These are phyloP conservation scores for Beta vulgaris DNA, from an alignment of 148 eudicot genomes.

Conservation along the genomic window DNA sequence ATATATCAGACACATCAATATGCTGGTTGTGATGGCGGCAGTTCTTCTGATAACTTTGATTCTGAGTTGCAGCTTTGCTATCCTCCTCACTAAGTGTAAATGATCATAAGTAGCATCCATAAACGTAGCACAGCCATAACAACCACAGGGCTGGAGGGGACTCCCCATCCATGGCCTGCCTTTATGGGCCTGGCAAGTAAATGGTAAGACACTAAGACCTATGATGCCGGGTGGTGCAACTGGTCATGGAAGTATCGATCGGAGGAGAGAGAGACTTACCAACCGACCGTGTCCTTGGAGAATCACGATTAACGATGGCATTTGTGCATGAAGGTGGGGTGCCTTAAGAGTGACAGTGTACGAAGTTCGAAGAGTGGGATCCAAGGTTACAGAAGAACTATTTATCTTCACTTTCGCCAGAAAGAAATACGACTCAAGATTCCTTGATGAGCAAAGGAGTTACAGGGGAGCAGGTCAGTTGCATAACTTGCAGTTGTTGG, in stretches of 20 bases:
- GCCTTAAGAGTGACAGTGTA: conserved; percentile 65
- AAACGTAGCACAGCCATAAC: conserved; percentile 69
- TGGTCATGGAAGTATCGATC: conserved; percentile 63
- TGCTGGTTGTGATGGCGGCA: conserved; percentile 43
- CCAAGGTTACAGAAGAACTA: conserved; percentile 81
- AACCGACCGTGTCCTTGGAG: conserved; percentile 72
- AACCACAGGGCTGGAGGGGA: conserved; percentile 68
- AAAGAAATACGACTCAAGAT: conserved; percentile 15
- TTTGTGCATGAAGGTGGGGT: conserved; percentile 48
- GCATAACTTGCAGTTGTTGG: conserved; percentile 13
- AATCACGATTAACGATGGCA: conserved; percentile 52
- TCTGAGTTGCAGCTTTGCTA: conserved; percentile 21
- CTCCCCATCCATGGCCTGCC: no score
- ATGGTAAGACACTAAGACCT: conserved; percentile 62
- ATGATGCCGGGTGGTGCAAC: conserved; percentile 59
- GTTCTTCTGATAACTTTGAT: conserved; percentile 35
- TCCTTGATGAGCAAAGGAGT: conserved; percentile 10
- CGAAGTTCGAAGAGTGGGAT: conserved; percentile 78
- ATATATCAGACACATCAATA: conserved; percentile 42
- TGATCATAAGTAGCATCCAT: conserved; percentile 69
- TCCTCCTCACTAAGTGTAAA: conserved; percentile 57
- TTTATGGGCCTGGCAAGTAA: conserved; percentile 24
- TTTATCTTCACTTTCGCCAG: conserved; percentile 28
- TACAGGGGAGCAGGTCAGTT: conserved; percentile 25
- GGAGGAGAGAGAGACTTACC: conserved; percentile 60